Base-by-base conservation (phyloP, 768 basidiomycete genomes). In the Boletus fagicola region DNA sequence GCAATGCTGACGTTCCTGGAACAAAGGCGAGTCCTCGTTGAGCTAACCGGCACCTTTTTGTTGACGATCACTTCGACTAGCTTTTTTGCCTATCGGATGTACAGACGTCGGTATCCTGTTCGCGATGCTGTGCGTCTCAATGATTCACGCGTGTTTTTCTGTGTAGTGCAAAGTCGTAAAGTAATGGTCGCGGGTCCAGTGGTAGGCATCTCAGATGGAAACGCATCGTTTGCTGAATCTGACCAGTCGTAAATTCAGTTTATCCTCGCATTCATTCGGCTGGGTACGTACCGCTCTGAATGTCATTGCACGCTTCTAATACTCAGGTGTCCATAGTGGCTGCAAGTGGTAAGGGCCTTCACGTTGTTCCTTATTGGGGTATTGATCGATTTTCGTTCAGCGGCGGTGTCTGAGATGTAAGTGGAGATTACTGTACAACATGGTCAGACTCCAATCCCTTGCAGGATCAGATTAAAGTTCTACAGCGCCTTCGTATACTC, bases 81-180 rank as follows among this genome's bases (percentile, higher is more conserved):
- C 39, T 70, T 65, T 53, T 68, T 68, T 44, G 57, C 57, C 12
- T 50, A 68, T 49, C 66, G 67, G 20, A 70, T 68, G 57, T 63
- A 70, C 49, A 57, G 43, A 60, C 40, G 67, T 68, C 13, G 3
- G 64, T 62, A 38, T 39, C 26, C 1, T 33, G 5, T 35, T 49
- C 8, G 18, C 7, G 22, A 3, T 44, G 30, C 18, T 35, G 12
- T 13, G 22, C 5, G 3, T 38, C 18, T 20, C n/a, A 30, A 16
- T 33, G 15, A 40, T 46, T 55, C 16, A 49, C 36, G 9, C 3
- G 3, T 11, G 6, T 43, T 33, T 39, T 10, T 47, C 10, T 20
- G 12, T 3, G 3, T 35, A 68, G 67, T 68, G 48, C 62, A 65
- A 35, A 47, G 45, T 28, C 53, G 56, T 28, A 65, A 51, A 40